Base-by-base conservation (phyloP, 75 land plant species). In the Cupressus sempervirens region DNA sequence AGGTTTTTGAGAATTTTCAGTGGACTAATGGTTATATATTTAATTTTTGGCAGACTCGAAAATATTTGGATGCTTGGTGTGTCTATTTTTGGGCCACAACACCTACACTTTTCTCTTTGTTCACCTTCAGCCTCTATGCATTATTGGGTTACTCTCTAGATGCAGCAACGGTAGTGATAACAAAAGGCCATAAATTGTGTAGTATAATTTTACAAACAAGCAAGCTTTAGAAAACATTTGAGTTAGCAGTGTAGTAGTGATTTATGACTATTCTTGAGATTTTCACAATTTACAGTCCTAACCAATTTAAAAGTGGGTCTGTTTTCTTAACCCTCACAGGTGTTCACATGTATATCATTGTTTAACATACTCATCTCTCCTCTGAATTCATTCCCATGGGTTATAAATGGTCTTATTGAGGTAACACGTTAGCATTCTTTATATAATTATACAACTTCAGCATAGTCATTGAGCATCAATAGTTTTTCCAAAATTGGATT, bases 51-150 rank as follows among this genome's bases (percentile, higher is more conserved):
- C 87, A 97, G 99, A 93, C 93, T 48, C 88, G 96, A 72, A 97
- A 97, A 80, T 97, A 97, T 90, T 84, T 97, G 89, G 99, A 97
- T 91, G 99, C 99, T 0, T 94, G 96, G 93, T 96, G 98, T 88
- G 99, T 97, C 48, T 97, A 93, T 83, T 97, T 97, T 84, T 97
- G 99, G 99, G 99, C 98, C 29, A 93, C 99, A 56, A 97, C 99
- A 81, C 99, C 99, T 56, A 93, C 92, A 23, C 91, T 97, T 9
- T 96, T 96, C 85, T 96, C 99, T 68, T 76, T 97, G 29, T 91
- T 86, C 84, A 97, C 99, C 52, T 96, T 97, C 91, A 94, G 96
- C 46, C 89, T 97, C 52, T 97, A 88, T 83, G 65, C 90, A 35
- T 54, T 96, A 83, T 89, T 89, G 87, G 99, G 99, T 5, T 84